These are phyloP conservation scores for Dipteronia dyeriana DNA, from an alignment of 345 rosid genomes.

Conservation along the genomic window DNA sequence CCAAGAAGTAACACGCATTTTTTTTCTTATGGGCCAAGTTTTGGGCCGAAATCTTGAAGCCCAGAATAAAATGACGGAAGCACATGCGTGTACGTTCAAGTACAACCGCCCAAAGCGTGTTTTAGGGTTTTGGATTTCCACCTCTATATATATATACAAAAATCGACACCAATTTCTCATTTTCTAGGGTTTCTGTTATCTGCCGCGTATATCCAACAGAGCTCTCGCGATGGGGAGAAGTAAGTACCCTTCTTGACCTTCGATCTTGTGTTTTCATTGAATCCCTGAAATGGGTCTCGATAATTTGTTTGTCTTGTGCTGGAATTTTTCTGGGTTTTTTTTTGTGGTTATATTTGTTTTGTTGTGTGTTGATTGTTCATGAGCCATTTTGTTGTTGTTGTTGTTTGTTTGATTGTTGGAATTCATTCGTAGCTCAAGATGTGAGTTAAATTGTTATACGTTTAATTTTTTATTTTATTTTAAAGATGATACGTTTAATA, in stretches of 20 bases:
- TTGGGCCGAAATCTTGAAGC: not conserved
- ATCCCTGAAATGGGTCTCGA: not conserved
- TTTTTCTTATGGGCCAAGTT: not conserved
- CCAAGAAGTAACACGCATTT: not conserved
- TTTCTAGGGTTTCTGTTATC: not conserved
- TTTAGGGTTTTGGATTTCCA: conserved; percentile 7
- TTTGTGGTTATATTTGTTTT: not conserved
- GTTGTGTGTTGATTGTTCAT: not conserved
- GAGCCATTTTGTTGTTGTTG: too few relatives aligned
- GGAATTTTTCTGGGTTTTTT: not conserved
- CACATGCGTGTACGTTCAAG: not conserved
- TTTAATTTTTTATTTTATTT: too few relatives aligned
- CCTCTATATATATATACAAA: not conserved
- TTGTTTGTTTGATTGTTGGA: too few relatives aligned
- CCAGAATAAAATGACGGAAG: not conserved
- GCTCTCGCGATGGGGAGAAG: conserved; percentile 18
- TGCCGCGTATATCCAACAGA: not conserved
- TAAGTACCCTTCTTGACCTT: not conserved
- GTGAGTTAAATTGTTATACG: too few relatives aligned
- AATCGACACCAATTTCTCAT: not conserved
- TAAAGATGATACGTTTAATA: too few relatives aligned
- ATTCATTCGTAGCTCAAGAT: too few relatives aligned
- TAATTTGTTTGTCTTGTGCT: not conserved
- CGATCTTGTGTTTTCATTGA: too few relatives aligned
- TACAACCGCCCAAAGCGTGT: not conserved